Percentiles rank a stretch among this genome's conserved stretches.
These are phyloP conservation scores for Volvox africanus DNA, from an alignment of 139 green algal species.

Conservation along the genomic window DNA sequence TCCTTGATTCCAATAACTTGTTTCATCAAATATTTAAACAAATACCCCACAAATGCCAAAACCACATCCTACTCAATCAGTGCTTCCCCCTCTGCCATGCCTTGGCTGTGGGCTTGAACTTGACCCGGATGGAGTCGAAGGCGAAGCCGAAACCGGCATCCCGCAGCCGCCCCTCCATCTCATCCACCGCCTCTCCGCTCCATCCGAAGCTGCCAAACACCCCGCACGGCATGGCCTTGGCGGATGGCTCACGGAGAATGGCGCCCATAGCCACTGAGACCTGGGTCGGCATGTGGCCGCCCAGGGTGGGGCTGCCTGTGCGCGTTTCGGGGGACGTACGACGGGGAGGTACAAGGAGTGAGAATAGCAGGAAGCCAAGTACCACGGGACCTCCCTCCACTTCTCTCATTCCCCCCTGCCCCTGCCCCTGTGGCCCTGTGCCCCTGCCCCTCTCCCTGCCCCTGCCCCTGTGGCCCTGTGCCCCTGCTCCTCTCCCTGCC, in stretches of 20 bases:
- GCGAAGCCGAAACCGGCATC: slow-evolving; percentile 92
- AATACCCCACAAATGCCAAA: neutral
- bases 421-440: too few relatives aligned
- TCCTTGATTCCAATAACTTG: too few relatives aligned
- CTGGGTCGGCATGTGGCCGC: slow-evolving; percentile 95
- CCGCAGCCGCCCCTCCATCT: slow-evolving; percentile 80
- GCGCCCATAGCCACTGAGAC: slow-evolving; percentile 84
- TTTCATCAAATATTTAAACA: too few relatives aligned
- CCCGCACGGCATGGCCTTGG: slow-evolving; percentile 84
- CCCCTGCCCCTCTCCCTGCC: too few relatives aligned
- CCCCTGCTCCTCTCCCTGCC: too few relatives aligned
- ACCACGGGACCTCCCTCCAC: too few relatives aligned
- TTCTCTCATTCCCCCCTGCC: too few relatives aligned
- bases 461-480: too few relatives aligned
- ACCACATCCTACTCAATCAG: neutral
- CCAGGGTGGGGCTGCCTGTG: slow-evolving; percentile 90
- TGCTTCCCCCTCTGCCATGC: slow-evolving; percentile 59
- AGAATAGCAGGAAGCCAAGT: too few relatives aligned
- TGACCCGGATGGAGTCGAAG: slow-evolving; percentile 93
- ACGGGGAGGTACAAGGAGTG: too few relatives aligned
- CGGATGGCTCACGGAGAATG: slow-evolving; percentile 79
- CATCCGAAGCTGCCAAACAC: slow-evolving; percentile 98
- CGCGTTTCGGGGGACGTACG: neutral
- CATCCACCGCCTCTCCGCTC: slow-evolving; percentile 93
- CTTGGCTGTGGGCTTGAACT: slow-evolving; percentile 93